These are phyloP conservation scores for Puccinia coronata DNA, from an alignment of 1,284 basidiomycete species.

Conservation along the genomic window DNA sequence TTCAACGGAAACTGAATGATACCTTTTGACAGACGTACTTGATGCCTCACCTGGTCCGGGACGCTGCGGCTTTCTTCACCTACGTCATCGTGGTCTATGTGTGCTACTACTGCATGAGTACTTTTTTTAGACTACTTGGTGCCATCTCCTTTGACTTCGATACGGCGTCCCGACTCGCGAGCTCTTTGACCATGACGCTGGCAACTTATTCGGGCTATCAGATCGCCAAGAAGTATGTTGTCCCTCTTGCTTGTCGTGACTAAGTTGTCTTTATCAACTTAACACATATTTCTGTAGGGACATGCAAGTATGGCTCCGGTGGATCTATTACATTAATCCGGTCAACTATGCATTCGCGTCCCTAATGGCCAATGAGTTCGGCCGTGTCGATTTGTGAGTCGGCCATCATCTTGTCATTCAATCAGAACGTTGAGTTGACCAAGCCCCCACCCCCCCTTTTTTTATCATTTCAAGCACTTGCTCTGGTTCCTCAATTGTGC, in stretches of 20 bases:
- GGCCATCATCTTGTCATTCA: too few relatives aligned
- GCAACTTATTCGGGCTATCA: conserved; percentile 59
- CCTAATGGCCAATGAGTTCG: conserved; percentile 80
- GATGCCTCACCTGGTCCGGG: conserved; percentile 61
- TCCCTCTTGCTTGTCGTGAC: neutral
- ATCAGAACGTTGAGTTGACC: neutral
- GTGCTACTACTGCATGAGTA: conserved; percentile 53
- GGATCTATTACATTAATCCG: conserved; percentile 65
- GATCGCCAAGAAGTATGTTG: conserved; percentile 58
- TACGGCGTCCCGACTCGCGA: conserved; percentile 63
- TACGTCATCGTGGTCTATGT: conserved; percentile 57
- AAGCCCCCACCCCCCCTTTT: neutral
- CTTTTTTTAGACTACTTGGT: conserved; percentile 63
- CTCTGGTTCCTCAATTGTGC: conserved; percentile 55
- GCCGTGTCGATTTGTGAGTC: conserved; percentile 63
- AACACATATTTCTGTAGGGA: neutral
- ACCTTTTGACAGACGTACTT: conserved; percentile 52
- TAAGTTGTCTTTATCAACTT: neutral
- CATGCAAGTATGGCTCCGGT: conserved; percentile 45
- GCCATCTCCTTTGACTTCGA: conserved; percentile 57
- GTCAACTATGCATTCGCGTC: conserved; percentile 77
- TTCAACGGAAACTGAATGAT: neutral
- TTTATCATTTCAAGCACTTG: conserved; percentile 16
- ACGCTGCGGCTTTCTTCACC: conserved; percentile 63
- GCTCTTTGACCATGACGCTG: conserved; percentile 62